Evolutionary conservation across 2,329 filamentous ascomycete genomes (phyloP), one percentile per base, ranked within the genome.

Genomic region (Didymella lethalis): DNA sequence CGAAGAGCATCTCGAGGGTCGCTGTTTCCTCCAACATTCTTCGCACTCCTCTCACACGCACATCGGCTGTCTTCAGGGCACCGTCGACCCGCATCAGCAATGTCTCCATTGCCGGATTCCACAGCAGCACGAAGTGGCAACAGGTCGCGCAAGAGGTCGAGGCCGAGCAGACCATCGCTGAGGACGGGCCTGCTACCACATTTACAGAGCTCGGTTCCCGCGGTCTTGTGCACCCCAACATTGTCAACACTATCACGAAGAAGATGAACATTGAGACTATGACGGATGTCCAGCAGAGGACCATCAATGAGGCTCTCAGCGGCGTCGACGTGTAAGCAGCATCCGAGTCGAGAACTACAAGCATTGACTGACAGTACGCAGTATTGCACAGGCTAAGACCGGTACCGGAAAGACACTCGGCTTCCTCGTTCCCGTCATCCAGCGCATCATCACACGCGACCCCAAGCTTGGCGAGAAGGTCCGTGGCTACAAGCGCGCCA

Each of bases 331-430:
- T 97, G 91, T 94, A 84, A 81, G 12, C 46, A 26, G 46, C 4
- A 31, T 7, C 16, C 4, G 8, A 7, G 7, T n/a, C 6, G 32
- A 36, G 7, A 6, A n/a, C 16, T 7, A 18, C 16, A 12, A 36
- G 32, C 14, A 6, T 7, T 3, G 32, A 34, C 61, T 68, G 62
- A 70, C 54, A 57, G 54, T 31, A 43, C 62, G 63, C 70, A 72
- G 75, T 54, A 78, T 98, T 66, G 95, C 94, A 46, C 95, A 98
- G 81, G 95, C 95, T 59, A 97, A 92, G 80, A 99, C 95, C 8
- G 95, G 95, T 75, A 98, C 95, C 4, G 95, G 95, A 75, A 99
- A 99, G 81, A 99, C 95, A 0, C 81, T 98, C 57, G 95, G 92
- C 34, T 99, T 98, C 82, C 84, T 99, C 25, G 80, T 98, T 7